Conservation (phyloP, 306 rosid genomes). For the Cicer yamashitae region DNA sequence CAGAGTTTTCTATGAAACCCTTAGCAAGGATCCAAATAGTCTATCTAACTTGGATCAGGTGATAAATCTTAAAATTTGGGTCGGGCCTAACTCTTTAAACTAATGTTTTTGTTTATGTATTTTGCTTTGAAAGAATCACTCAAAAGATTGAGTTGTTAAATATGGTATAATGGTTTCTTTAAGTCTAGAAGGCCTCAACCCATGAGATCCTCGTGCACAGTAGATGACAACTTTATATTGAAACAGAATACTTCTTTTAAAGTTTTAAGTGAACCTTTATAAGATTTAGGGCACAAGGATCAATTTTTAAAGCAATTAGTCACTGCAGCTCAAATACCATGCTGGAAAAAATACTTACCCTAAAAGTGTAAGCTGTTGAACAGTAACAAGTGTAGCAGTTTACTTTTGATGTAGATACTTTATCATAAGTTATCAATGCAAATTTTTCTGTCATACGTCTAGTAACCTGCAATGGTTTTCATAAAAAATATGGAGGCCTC, state of each 20-base stretch:
- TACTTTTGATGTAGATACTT: background rate
- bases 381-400: background rate
- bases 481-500: background rate
- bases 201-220: background rate
- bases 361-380: constrained; percentile 10
- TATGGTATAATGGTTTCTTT: constrained; percentile 2
- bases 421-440: background rate
- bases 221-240: constrained; percentile 9
- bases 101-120: background rate
- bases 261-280: background rate
- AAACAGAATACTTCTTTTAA: constrained; percentile 1
- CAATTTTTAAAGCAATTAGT: background rate
- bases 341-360: background rate
- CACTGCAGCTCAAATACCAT: background rate
- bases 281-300: constrained; percentile 3
- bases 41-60: constrained; percentile 96
- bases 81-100: no score
- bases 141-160: constrained; percentile 10
- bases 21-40: constrained; percentile 99
- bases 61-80: constrained; percentile 28
- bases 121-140: constrained; percentile 37
- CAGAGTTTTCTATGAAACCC: constrained; percentile 97
- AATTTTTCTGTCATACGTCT: no score
- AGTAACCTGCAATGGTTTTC: background rate
- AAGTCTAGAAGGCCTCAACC: background rate